Conservation (phyloP, 1,284 basidiomycete species). For the Microbotryum violaceum region DNA sequence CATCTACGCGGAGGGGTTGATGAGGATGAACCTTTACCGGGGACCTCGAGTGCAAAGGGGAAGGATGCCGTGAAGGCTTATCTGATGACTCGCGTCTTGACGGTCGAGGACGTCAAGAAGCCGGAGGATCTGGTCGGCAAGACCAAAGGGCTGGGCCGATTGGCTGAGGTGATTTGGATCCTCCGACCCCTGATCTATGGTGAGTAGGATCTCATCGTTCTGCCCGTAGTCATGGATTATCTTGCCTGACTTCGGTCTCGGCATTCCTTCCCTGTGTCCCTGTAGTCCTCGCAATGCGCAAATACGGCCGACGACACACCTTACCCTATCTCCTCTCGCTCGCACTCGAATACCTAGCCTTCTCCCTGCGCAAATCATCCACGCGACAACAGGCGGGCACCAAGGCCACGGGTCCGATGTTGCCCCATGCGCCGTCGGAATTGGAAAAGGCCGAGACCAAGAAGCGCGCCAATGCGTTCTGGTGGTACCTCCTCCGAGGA, state of each 20-base stretch:
- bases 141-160: constrained; percentile 25
- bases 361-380: constrained; percentile 27
- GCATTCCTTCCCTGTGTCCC: background rate
- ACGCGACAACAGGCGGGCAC: constrained; percentile 5
- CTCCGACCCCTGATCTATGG: constrained; percentile 39
- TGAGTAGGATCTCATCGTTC: constrained; percentile 12
- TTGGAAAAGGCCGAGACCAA: constrained; percentile 42
- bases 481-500: constrained; percentile 44
- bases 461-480: constrained; percentile 40
- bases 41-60: background rate
- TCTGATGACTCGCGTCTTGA: constrained; percentile 34
- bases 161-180: constrained; percentile 40
- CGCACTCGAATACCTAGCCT: constrained; percentile 38
- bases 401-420: constrained; percentile 25
- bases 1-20: constrained; percentile 15
- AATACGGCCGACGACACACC: constrained; percentile 35
- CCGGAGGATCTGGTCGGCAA: constrained; percentile 36
- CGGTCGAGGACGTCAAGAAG: constrained; percentile 35
- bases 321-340: constrained; percentile 38
- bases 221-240: background rate
- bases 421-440: constrained; percentile 30
- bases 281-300: constrained; percentile 34
- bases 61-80: constrained; percentile 33
- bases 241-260: background rate
- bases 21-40: background rate